Conservation (phyloP, 129 eudicot genomes). For the Tanacetum coccineum region DNA sequence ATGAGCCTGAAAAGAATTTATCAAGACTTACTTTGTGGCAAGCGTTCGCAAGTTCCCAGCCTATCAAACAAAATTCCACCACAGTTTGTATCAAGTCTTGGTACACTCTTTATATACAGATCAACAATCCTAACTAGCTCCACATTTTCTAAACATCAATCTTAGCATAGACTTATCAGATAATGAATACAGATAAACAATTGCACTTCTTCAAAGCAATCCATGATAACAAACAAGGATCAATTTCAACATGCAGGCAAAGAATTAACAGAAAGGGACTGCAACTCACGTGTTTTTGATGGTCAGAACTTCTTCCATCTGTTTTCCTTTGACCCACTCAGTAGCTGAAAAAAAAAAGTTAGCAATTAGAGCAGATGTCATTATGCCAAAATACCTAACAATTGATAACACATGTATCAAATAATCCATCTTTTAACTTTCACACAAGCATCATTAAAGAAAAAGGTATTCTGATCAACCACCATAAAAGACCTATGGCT, state of each 20-base stretch:
- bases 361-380: constrained; percentile 7
- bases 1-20: too few species aligned
- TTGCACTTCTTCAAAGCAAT: not conserved
- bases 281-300: constrained; percentile 83
- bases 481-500: too few species aligned
- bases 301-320: constrained; percentile 78
- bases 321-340: constrained; percentile 94
- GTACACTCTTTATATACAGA: not conserved
- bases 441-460: too few species aligned
- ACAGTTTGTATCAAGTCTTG: not conserved
- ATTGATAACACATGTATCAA: not conserved
- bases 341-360: constrained; percentile 58
- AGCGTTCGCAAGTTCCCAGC: too few species aligned
- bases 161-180: too few species aligned
- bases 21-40: too few species aligned
- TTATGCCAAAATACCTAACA: constrained; percentile 10
- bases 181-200: not conserved
- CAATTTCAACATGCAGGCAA: not conserved
- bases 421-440: too few species aligned
- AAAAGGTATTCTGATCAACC: too few species aligned
- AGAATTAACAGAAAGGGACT: not conserved
- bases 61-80: too few species aligned
- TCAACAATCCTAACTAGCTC: not conserved
- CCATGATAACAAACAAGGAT: not conserved
- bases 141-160: too few species aligned